Evolutionary conservation across 23 red algal genomes (phyloP).

Genomic region (Gracilaria caudata): DNA sequence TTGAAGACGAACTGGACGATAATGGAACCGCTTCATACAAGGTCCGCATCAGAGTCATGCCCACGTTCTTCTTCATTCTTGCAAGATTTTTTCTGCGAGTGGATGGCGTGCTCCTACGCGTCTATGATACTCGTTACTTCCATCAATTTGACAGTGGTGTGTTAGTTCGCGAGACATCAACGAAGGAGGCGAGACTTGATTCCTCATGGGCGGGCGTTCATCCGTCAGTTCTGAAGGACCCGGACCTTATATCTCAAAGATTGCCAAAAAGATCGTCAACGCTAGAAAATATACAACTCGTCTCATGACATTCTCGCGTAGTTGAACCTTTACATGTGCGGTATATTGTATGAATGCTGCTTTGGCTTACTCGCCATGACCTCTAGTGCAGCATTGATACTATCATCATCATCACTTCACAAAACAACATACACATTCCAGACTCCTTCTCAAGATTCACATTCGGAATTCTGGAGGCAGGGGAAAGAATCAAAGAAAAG

Average conservation of each 20-base stretch:
- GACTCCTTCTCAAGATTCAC: conserved; percentile 1
- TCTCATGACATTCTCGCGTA: not conserved
- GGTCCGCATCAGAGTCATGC: conserved; percentile 89
- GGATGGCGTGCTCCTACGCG: conserved; percentile 79
- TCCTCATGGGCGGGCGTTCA: conserved; percentile 17
- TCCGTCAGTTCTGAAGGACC: conserved; percentile 36
- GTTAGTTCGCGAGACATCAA: conserved; percentile 63
- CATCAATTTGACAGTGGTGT: conserved; percentile 65
- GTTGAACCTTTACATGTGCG: conserved; percentile 7
- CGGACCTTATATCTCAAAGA: conserved; percentile 33
- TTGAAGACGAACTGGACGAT: conserved; percentile 98
- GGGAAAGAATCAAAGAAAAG: not conserved
- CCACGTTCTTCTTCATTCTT: conserved; percentile 80
- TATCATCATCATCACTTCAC: not conserved
- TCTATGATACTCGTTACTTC: conserved; percentile 91
- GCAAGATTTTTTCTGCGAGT: conserved; percentile 90
- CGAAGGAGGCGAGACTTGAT: conserved; percentile 54
- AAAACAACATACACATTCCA: not conserved
- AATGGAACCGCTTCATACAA: conserved; percentile 79
- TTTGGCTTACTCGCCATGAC: not conserved
- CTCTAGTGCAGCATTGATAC: not conserved
- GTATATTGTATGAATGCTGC: not conserved
- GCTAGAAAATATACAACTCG: conserved; percentile 45
- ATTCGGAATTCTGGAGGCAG: not conserved
- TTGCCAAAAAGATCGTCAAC: conserved; percentile 13